These are phyloP conservation scores for Stropharia rugosoannulata DNA, from an alignment of 768 basidiomycete species.

Conservation along the genomic window DNA sequence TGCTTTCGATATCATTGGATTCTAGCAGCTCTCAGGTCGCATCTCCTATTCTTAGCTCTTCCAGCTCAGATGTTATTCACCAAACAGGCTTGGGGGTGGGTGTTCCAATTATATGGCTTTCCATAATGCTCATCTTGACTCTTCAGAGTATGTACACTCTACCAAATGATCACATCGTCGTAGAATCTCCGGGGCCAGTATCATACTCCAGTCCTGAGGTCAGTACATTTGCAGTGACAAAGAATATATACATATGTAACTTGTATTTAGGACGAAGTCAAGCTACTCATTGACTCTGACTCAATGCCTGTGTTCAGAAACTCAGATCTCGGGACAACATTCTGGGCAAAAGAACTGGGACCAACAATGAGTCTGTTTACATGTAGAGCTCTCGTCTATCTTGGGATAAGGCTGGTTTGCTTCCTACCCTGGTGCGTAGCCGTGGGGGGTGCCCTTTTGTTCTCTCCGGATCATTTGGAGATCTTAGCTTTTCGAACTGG, in stretches of 20 bases:
- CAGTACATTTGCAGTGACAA: background rate
- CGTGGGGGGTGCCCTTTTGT: conserved; percentile 40
- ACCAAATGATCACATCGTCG: conserved; percentile 25
- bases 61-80: conserved; percentile 12
- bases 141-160: conserved; percentile 28
- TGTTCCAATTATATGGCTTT: background rate
- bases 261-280: background rate
- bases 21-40: background rate
- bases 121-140: background rate
- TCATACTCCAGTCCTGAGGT: conserved; percentile 8
- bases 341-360: conserved; percentile 5
- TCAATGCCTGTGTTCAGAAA: background rate
- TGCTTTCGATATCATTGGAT: background rate
- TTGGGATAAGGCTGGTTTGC: conserved; percentile 24
- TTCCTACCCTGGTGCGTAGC: conserved; percentile 47
- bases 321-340: background rate
- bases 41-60: background rate
- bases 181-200: conserved; percentile 12
- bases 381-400: conserved; percentile 13
- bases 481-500: conserved; percentile 34
- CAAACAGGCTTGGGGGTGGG: conserved; percentile 11
- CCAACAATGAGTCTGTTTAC: conserved; percentile 8
- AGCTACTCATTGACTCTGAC: background rate
- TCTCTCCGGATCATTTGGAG: conserved; percentile 36
- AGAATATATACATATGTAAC: background rate